Evolutionary conservation across 768 basidiomycete species (phyloP).

Genomic region (Lactarius trivialis): DNA sequence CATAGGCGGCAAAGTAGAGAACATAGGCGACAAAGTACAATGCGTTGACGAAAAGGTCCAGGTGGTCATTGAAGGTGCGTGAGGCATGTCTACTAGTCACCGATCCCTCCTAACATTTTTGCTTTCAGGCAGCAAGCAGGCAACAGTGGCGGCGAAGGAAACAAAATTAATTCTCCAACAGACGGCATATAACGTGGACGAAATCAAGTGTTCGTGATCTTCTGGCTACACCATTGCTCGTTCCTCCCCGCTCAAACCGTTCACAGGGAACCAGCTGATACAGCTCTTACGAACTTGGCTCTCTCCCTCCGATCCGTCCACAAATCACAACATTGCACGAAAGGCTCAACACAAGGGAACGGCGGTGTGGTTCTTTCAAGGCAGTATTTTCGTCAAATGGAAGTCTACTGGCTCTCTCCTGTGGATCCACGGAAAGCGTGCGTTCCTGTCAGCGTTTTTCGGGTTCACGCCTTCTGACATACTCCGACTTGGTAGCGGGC

Average conservation of each 20-base stretch:
- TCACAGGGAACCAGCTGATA: not conserved
- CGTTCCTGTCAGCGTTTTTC: not conserved
- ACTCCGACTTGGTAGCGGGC: not conserved
- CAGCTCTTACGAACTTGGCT: not conserved
- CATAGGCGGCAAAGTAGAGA: no score
- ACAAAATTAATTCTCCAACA: not conserved
- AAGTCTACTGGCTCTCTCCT: not conserved
- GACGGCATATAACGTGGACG: not conserved
- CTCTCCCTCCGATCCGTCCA: not conserved
- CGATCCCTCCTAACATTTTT: not conserved
- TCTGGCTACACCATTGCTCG: not conserved
- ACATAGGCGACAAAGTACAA: no score
- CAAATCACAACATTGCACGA: no score
- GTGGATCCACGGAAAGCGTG: not conserved
- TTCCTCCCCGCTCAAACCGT: not conserved
- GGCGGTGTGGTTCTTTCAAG: not conserved
- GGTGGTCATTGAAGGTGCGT: not conserved
- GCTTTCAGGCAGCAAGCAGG: not conserved
- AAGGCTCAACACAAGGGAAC: not conserved
- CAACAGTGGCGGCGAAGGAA: not conserved
- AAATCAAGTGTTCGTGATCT: not conserved
- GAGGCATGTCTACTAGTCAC: no score
- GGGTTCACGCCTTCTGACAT: not conserved
- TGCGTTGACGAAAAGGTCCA: not conserved
- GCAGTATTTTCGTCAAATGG: not conserved